Conservation (phyloP, 2,329 filamentous ascomycete genomes). For the Phyllosticta citribraziliensis region DNA sequence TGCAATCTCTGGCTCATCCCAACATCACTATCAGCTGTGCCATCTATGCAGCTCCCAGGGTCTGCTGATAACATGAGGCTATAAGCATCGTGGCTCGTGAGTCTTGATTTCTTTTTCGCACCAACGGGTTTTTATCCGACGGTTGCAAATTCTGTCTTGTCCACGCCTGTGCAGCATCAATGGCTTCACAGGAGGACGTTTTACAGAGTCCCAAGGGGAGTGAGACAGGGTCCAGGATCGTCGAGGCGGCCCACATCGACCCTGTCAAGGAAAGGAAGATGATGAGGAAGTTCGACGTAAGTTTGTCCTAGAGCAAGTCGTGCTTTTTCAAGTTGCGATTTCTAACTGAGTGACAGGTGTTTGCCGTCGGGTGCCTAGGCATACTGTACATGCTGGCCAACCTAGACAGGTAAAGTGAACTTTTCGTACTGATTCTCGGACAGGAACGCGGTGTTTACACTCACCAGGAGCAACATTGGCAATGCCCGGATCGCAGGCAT, state of each 20-base stretch:
- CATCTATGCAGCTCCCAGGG: neutral
- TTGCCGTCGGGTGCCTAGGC: conserved; percentile 6
- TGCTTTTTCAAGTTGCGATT: neutral
- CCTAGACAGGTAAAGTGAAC: conserved; percentile 8
- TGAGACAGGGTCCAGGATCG: neutral
- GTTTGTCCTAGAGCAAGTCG: neutral
- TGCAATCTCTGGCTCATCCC: neutral
- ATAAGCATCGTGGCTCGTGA: neutral
- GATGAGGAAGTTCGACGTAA: conserved; percentile 8
- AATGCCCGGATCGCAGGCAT: conserved; percentile 34
- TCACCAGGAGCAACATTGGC: conserved; percentile 17
- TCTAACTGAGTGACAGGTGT: neutral
- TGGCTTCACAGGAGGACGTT: neutral
- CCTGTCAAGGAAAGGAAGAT: conserved; percentile 7
- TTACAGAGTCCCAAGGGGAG: neutral
- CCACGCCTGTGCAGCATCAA: neutral
- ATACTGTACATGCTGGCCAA: conserved; percentile 10
- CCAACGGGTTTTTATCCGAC: neutral
- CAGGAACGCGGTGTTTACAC: conserved; percentile 5
- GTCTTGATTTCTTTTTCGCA: neutral
- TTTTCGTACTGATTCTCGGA: neutral
- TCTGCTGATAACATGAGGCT: neutral
- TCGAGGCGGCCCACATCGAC: neutral
- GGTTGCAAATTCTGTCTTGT: neutral
- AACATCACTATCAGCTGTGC: neutral